Percentiles rank a stretch among this genome's conserved stretches.
Conservation (phyloP, 139 green algal species). For the Diplosphaera chodatii region DNA sequence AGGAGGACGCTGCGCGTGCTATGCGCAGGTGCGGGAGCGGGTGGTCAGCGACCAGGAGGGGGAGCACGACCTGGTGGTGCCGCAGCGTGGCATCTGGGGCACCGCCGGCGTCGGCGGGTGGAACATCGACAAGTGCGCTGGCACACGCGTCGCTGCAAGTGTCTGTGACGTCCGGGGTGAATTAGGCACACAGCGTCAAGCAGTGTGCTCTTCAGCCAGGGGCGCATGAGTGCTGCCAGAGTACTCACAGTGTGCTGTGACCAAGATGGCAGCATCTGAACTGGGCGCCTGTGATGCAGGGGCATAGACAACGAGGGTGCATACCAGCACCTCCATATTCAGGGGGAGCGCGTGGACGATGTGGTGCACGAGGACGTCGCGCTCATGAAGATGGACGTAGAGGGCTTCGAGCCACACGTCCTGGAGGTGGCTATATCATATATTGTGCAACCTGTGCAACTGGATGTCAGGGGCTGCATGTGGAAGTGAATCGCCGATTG, state of each 20-base stretch:
- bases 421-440: too few relatives aligned
- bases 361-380: slow-evolving; percentile 28
- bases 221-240: too few relatives aligned
- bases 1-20: not conserved
- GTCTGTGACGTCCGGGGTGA: too few relatives aligned
- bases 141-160: too few relatives aligned
- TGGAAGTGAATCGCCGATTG: too few relatives aligned
- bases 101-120: slow-evolving; percentile 52
- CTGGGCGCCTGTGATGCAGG: not conserved
- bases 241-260: too few relatives aligned
- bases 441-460: too few relatives aligned
- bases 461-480: too few relatives aligned
- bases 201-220: too few relatives aligned
- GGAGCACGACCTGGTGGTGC: slow-evolving; percentile 31
- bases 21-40: slow-evolving; percentile 13
- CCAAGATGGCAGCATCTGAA: too few relatives aligned
- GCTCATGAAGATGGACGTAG: slow-evolving; percentile 61
- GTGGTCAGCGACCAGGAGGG: slow-evolving; percentile 22
- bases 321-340: slow-evolving; percentile 23
- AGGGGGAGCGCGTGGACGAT: slow-evolving; percentile 31
- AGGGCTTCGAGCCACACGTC: slow-evolving; percentile 61
- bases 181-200: too few relatives aligned
- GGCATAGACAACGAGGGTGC: slow-evolving; percentile 30
- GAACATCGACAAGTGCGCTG: slow-evolving; percentile 53
- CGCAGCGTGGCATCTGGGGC: slow-evolving; percentile 58